Base-by-base conservation (phyloP, 1,284 basidiomycete species). In the Golubevia sp. region DNA sequence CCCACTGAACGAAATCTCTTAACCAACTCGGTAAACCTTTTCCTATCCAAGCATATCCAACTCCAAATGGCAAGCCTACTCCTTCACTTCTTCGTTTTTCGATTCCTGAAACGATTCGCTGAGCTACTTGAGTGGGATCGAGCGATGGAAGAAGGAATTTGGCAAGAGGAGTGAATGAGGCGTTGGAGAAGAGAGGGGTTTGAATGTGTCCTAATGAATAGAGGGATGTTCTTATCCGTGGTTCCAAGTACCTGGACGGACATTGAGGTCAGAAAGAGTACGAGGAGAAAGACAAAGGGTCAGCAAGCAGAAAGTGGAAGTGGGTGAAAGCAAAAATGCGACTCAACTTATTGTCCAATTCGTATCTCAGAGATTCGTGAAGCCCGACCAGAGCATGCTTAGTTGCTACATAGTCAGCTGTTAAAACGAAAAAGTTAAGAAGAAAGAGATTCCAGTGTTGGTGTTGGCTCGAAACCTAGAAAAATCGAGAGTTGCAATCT, bases 311-410 rank as follows among this genome's bases (percentile, higher is more conserved):
- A 27, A 23, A 27, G 50, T 5, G 13, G 13, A 23, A 52, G 50
- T n/a, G n/a, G n/a, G n/a, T n/a, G n/a, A n/a, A n/a, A n/a, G n/a
- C n/a, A n/a, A n/a, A n/a, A n/a, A n/a, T n/a, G n/a, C n/a, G n/a
- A n/a, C n/a, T n/a, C n/a, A n/a, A 67, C 26, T 63, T 70, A 21
- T 71, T 66, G 61, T 80, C 76, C 49, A 82, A 62, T 60, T 84
- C 82, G 55, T 67, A 72, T 7, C 79, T 66, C 20, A 84, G 63
- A 48, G 79, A 74, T 50, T 77, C 73, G 66, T 83, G 76, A 26
- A 84, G 56, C 1, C 81, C 81, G 0, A 80, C 67, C 7, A 83
- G 67, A 20, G 77, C 81, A 24, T 82, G 81, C 57, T 84, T 83
- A 6, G 80, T 72, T 2, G 81, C 81, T 21, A 73, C 73, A 52